These are phyloP conservation scores for Pseudognaphalium luteoalbum DNA, from an alignment of 129 eudicot species.

Conservation along the genomic window DNA sequence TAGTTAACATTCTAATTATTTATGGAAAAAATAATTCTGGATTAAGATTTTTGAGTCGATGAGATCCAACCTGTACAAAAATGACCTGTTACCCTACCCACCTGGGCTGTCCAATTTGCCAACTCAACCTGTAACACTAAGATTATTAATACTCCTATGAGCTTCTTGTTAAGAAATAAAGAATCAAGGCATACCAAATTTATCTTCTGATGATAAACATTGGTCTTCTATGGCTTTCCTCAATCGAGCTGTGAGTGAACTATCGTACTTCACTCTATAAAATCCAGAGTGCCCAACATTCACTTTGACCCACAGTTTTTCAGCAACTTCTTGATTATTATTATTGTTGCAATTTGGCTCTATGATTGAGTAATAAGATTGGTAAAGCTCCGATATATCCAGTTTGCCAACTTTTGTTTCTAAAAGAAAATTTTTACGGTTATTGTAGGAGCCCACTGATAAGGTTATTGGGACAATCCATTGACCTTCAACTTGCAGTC, in stretches of 20 bases:
- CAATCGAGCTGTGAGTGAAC: conserved; percentile 35
- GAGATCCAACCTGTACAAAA: not conserved
- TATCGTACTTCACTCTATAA: conserved; percentile 59
- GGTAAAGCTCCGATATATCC: conserved; percentile 32
- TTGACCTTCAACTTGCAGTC: conserved; percentile 43
- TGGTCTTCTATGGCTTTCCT: conserved; percentile 47
- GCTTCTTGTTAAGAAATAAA: not conserved
- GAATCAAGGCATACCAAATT: conserved; percentile 37
- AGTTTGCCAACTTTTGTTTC: conserved; percentile 42
- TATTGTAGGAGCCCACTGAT: conserved; percentile 44
- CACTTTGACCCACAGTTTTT: conserved; percentile 45
- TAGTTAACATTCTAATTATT: not conserved
- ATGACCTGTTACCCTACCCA: conserved; percentile 8
- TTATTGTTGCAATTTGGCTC: not conserved
- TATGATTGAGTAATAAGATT: conserved; percentile 28
- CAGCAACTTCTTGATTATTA: conserved; percentile 27
- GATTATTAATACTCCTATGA: conserved; percentile 14
- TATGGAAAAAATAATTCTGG: not conserved
- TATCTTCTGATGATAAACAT: conserved; percentile 48
- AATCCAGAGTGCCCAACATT: conserved; percentile 56
- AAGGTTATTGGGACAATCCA: conserved; percentile 53
- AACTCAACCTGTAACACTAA: conserved; percentile 5
- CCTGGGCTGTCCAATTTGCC: not conserved
- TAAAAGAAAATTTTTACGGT: conserved; percentile 33
- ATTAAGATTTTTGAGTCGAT: not conserved